A percentile compares a stretch with the other conserved stretches of the same genome.
Evolutionary conservation across 2,329 filamentous ascomycete genomes (phyloP).

Genomic region (Sporothrix humicola): DNA sequence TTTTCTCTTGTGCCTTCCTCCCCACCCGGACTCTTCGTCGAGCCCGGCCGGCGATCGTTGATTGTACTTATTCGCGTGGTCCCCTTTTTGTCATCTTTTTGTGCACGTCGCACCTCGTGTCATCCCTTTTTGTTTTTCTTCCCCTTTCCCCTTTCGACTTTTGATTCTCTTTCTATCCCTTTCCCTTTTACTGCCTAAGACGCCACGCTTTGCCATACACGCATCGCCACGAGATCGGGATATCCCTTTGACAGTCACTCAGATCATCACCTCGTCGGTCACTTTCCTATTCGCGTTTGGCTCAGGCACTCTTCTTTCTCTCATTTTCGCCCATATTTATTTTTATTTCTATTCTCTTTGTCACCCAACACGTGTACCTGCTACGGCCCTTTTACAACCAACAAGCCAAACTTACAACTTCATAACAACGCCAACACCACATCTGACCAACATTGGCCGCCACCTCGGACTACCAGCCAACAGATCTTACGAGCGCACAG

Average conservation of each 20-base stretch:
- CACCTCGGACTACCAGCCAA: neutral
- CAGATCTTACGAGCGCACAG: too few species aligned
- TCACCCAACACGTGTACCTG: neutral
- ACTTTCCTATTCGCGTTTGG: neutral
- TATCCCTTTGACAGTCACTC: neutral
- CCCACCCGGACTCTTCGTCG: slow-evolving; percentile 16
- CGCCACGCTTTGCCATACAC: neutral
- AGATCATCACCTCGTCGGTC: neutral
- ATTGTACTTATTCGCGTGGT: slow-evolving; percentile 8
- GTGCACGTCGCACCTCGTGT: neutral
- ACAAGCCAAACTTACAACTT: neutral
- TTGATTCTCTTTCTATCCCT: neutral
- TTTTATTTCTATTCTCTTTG: neutral
- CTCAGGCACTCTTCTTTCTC: neutral
- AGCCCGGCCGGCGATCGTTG: neutral
- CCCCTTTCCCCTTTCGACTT: neutral
- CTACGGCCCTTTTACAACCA: neutral
- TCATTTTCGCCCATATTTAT: neutral
- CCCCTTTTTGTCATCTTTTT: neutral
- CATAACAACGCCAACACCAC: neutral
- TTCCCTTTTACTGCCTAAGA: neutral
- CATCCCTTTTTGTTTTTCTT: neutral
- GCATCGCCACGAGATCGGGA: neutral
- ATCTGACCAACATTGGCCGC: neutral
- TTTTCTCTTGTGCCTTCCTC: neutral